Percentiles rank a stretch among this genome's conserved stretches.
Conservation (phyloP, 768 basidiomycete genomes). For the Mycena amicta region DNA sequence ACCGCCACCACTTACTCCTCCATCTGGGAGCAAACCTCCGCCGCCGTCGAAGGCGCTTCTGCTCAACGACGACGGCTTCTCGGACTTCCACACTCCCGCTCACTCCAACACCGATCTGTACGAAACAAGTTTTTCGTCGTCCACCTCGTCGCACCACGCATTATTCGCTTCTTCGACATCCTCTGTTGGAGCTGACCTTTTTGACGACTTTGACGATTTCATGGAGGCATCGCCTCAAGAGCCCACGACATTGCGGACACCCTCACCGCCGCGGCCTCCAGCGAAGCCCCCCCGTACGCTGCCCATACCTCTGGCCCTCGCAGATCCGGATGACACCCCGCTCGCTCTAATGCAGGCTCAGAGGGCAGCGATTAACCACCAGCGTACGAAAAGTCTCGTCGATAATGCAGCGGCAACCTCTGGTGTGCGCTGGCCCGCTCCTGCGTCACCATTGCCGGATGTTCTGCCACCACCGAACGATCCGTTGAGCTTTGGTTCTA, state of each 20-base stretch:
- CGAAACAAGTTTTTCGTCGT: slow-evolving; percentile 21
- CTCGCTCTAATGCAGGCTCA: slow-evolving; percentile 17
- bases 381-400: slow-evolving; percentile 48
- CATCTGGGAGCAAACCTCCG: slow-evolving; percentile 27
- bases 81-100: slow-evolving; percentile 46
- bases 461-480: slow-evolving; percentile 40
- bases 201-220: slow-evolving; percentile 54
- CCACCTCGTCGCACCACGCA: slow-evolving; percentile 21
- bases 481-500: slow-evolving; percentile 28
- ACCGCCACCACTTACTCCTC: slow-evolving; percentile 32
- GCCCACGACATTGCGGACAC: slow-evolving; percentile 41
- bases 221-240: slow-evolving; percentile 26
- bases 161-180: slow-evolving; percentile 28
- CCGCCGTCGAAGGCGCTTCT: slow-evolving; percentile 26
- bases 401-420: slow-evolving; percentile 55
- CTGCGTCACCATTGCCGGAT: slow-evolving; percentile 49
- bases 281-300: slow-evolving; percentile 30
- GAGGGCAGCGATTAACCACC: too few species aligned
- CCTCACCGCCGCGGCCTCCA: slow-evolving; percentile 50
- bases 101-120: slow-evolving; percentile 20
- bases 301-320: slow-evolving; percentile 15
- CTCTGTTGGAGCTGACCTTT: slow-evolving; percentile 31
- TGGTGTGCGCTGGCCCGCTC: slow-evolving; percentile 47
- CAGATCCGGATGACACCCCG: slow-evolving; percentile 17
- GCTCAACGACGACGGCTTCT: slow-evolving; percentile 51